These are phyloP conservation scores for Emmonsiellopsis sp. DNA, from an alignment of 2,329 filamentous ascomycete genomes.

Conservation along the genomic window DNA sequence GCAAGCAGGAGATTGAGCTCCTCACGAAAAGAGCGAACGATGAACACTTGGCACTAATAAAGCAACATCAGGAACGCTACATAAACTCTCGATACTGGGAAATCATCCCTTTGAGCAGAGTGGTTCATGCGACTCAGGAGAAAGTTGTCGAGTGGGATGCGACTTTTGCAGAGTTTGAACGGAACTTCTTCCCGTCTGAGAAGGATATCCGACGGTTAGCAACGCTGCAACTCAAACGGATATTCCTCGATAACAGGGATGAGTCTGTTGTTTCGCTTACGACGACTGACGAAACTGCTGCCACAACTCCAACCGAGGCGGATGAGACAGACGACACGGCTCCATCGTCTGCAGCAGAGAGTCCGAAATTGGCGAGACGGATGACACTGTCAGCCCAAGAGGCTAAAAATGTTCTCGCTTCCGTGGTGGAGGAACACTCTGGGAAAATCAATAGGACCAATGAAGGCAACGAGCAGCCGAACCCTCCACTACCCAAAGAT, in stretches of 20 bases:
- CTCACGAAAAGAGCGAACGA: slow-evolving; percentile 73
- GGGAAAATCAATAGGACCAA: slow-evolving; percentile 24
- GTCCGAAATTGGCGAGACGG: slow-evolving; percentile 27
- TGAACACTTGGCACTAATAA: slow-evolving; percentile 65
- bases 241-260: slow-evolving; percentile 72
- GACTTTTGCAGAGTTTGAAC: slow-evolving; percentile 81
- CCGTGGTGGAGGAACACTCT: slow-evolving; percentile 57
- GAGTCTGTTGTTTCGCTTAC: slow-evolving; percentile 69
- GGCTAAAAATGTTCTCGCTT: slow-evolving; percentile 54
- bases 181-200: slow-evolving; percentile 84
- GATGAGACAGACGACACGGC: slow-evolving; percentile 19
- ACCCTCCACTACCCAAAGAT: slow-evolving; percentile 7
- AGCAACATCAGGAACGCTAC: slow-evolving; percentile 79
- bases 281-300: slow-evolving; percentile 57
- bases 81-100: slow-evolving; percentile 94
- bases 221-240: slow-evolving; percentile 83
- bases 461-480: not conserved
- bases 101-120: slow-evolving; percentile 83
- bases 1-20: slow-evolving; percentile 69
- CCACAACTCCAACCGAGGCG: slow-evolving; percentile 39
- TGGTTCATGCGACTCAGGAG: slow-evolving; percentile 83
- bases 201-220: slow-evolving; percentile 92
- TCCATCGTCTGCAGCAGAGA: slow-evolving; percentile 20
- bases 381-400: slow-evolving; percentile 51
- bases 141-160: slow-evolving; percentile 91